phyloP scores from a whole-genome alignment of 495 filamentous ascomycete genomes.

The Aspergillus sclerotioniger region DNA sequence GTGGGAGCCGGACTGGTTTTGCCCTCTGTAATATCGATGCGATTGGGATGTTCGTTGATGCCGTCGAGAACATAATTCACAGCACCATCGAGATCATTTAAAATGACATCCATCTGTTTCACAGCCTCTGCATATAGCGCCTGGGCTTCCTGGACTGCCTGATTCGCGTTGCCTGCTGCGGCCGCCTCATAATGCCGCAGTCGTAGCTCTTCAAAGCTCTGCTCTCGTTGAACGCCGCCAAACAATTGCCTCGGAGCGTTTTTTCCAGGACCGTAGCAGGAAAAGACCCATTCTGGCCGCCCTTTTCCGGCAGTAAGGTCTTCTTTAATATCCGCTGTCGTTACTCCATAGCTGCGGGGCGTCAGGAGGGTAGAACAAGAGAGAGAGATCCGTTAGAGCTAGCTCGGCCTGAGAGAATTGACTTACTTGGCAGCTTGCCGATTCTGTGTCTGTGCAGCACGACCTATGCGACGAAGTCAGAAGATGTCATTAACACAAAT shows the following conservation, averaged over 20 bases:
- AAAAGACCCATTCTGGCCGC: slow-evolving; percentile 78
- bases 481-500: neutral
- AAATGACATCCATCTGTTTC: slow-evolving; percentile 64
- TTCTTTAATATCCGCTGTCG: slow-evolving; percentile 51
- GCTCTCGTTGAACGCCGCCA: slow-evolving; percentile 72
- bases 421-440: slow-evolving; percentile 34
- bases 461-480: slow-evolving; percentile 17
- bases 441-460: slow-evolving; percentile 19
- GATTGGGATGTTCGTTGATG: slow-evolving; percentile 74
- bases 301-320: slow-evolving; percentile 62
- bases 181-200: slow-evolving; percentile 61
- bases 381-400: neutral
- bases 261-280: slow-evolving; percentile 70
- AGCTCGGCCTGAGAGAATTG: neutral
- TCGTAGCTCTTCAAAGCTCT: slow-evolving; percentile 80
- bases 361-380: slow-evolving; percentile 22
- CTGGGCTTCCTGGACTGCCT: slow-evolving; percentile 66
- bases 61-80: slow-evolving; percentile 68
- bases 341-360: slow-evolving; percentile 49
- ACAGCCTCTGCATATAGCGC: slow-evolving; percentile 56
- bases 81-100: slow-evolving; percentile 68
- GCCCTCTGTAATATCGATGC: slow-evolving; percentile 64
- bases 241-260: slow-evolving; percentile 77
- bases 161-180: slow-evolving; percentile 58
- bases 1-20: slow-evolving; percentile 28